phyloP scores from a whole-genome alignment of 2,329 filamentous ascomycete species.

The Chrysoporthe cubensis region DNA sequence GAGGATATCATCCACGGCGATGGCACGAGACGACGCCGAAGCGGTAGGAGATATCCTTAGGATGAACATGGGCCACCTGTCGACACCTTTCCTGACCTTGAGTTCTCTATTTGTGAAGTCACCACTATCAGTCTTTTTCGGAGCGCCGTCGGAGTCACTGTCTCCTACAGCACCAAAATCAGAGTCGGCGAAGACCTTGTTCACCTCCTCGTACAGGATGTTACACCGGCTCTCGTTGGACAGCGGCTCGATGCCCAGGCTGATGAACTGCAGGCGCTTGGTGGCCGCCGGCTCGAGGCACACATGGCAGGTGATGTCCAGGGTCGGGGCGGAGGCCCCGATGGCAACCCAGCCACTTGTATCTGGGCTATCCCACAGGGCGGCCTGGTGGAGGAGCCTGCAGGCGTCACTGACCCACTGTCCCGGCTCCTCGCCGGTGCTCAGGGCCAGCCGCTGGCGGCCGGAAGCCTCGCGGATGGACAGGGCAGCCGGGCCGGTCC shows the following conservation, averaged over 20 bases:
- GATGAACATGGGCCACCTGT: constrained; percentile 89
- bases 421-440: constrained; percentile 14
- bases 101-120: constrained; percentile 55
- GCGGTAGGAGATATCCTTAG: constrained; percentile 60
- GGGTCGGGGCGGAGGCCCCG: constrained; percentile 63
- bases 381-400: constrained; percentile 67
- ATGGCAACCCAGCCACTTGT: constrained; percentile 69
- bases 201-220: constrained; percentile 76
- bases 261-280: constrained; percentile 79
- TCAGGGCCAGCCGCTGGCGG: constrained; percentile 44
- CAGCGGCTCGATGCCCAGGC: constrained; percentile 73
- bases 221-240: constrained; percentile 59
- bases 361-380: constrained; percentile 59
- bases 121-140: constrained; percentile 44
- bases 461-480: constrained; percentile 56
- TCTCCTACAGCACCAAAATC: constrained; percentile 68
- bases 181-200: constrained; percentile 75
- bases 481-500: constrained; percentile 60
- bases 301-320: constrained; percentile 72
- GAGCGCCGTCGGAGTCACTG: constrained; percentile 42
- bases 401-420: constrained; percentile 19
- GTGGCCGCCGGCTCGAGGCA: constrained; percentile 72
- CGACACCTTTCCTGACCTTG: constrained; percentile 67
- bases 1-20: constrained; percentile 46
- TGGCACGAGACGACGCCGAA: not conserved